Conservation (phyloP, 1,284 basidiomycete species). For the Leccinum idahoense region DNA sequence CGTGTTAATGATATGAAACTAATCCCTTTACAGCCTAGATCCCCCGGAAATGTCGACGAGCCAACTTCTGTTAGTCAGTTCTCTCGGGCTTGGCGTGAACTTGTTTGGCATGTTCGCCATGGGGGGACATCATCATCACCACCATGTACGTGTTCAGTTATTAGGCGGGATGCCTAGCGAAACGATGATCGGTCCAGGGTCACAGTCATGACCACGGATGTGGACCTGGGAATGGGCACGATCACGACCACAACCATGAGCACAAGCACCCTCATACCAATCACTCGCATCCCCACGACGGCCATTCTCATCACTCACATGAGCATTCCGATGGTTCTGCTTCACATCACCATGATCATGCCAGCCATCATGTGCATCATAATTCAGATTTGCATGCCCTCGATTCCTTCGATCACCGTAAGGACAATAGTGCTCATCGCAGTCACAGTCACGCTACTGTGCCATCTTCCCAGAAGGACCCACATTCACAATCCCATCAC, state of each 20-base stretch:
- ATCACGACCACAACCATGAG: conserved; percentile 39
- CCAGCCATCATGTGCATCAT: conserved; percentile 21
- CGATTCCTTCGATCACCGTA: conserved; percentile 14
- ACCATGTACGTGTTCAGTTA: conserved; percentile 54
- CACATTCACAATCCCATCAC: conserved; percentile 24
- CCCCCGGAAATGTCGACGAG: conserved; percentile 98
- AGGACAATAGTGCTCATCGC: conserved; percentile 8
- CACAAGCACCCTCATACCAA: conserved; percentile 26
- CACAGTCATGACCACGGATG: conserved; percentile 51
- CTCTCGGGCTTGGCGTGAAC: conserved; percentile 88
- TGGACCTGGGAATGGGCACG: conserved; percentile 44
- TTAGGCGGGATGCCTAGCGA: background rate
- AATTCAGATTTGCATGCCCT: conserved; percentile 31
- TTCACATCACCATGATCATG: conserved; percentile 14
- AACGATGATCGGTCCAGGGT: conserved; percentile 27
- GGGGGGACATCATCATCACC: conserved; percentile 90
- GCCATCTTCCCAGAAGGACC: conserved; percentile 22
- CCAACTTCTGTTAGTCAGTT: conserved; percentile 87
- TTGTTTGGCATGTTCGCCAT: conserved; percentile 99
- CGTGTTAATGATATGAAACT: conserved; percentile 4
- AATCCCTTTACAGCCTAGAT: conserved; percentile 56
- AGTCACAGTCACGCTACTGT: conserved; percentile 9
- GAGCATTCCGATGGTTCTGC: conserved; percentile 1
- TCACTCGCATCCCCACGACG: conserved; percentile 24
- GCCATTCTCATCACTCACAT: conserved; percentile 10